These are phyloP conservation scores for Naganishia sp. DNA, from an alignment of 1,284 basidiomycete species.

Conservation along the genomic window DNA sequence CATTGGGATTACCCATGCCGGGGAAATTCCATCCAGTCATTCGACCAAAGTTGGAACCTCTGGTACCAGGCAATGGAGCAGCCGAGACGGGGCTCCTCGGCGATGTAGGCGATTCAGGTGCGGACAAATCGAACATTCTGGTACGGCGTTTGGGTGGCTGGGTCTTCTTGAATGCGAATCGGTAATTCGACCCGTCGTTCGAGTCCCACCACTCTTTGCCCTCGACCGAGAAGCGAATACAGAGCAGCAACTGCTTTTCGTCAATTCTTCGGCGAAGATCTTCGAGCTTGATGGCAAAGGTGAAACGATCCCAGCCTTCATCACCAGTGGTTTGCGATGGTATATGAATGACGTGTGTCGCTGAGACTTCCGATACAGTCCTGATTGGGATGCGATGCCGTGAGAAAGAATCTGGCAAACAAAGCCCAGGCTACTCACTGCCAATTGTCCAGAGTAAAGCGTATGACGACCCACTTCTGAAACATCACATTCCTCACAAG, in stretches of 20 bases:
- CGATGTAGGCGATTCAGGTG: constrained; percentile 20
- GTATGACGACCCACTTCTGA: constrained; percentile 59
- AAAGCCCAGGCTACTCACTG: constrained; percentile 47
- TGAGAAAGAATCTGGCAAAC: neutral
- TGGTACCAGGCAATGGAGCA: constrained; percentile 16
- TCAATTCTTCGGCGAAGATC: constrained; percentile 70
- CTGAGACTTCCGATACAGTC: constrained; percentile 59
- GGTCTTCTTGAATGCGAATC: constrained; percentile 54
- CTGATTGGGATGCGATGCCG: constrained; percentile 32
- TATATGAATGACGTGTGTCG: constrained; percentile 53
- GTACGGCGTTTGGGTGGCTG: constrained; percentile 35
- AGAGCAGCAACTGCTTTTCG: constrained; percentile 67
- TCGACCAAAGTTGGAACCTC: constrained; percentile 30
- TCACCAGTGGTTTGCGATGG: constrained; percentile 50
- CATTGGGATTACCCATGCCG: constrained; percentile 23
- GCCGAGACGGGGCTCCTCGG: constrained; percentile 13
- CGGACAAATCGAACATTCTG: constrained; percentile 29
- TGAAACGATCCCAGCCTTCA: constrained; percentile 57
- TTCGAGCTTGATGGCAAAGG: constrained; percentile 66
- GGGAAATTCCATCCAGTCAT: constrained; percentile 31
- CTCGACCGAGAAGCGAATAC: constrained; percentile 61
- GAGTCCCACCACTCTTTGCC: constrained; percentile 58
- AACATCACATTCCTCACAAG: constrained; percentile 59
- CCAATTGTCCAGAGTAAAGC: constrained; percentile 61
- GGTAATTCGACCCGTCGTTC: constrained; percentile 55